phyloP scores from a whole-genome alignment of 2,329 filamentous ascomycete genomes.

The Ceratocystis huliohia region DNA sequence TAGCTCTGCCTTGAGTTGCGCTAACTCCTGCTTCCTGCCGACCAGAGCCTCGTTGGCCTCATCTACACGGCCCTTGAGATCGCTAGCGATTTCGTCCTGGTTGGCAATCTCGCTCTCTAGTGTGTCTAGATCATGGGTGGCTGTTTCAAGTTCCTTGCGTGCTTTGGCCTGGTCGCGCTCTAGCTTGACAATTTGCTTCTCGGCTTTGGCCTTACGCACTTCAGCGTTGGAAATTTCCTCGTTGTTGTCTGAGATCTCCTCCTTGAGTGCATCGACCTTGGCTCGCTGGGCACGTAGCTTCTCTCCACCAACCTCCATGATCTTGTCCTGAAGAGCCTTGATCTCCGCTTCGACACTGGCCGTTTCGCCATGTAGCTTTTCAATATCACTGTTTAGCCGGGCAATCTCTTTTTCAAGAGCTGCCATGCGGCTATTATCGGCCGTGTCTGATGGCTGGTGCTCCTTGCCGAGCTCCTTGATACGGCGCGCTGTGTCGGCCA shows the following conservation, averaged over 20 bases:
- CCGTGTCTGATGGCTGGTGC: constrained; percentile 59
- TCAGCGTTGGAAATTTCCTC: constrained; percentile 80
- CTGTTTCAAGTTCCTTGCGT: constrained; percentile 61
- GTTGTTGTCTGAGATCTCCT: constrained; percentile 65
- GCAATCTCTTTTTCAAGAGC: constrained; percentile 66
- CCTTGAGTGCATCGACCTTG: constrained; percentile 79
- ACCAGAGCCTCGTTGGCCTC: constrained; percentile 69
- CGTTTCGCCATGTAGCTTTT: constrained; percentile 71
- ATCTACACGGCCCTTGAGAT: constrained; percentile 59
- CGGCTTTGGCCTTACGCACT: constrained; percentile 78
- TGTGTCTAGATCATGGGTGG: constrained; percentile 60
- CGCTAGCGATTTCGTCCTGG: constrained; percentile 63
- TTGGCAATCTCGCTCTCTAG: constrained; percentile 66
- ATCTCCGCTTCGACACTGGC: constrained; percentile 86
- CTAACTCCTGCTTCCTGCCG: constrained; percentile 67
- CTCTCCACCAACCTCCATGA: constrained; percentile 95
- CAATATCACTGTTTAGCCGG: constrained; percentile 62
- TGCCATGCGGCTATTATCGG: constrained; percentile 61
- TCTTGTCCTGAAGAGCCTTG: constrained; percentile 83
- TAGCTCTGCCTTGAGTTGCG: constrained; percentile 66
- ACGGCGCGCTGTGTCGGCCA: constrained; percentile 70
- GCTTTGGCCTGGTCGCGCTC: constrained; percentile 72
- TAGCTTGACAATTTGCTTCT: constrained; percentile 81
- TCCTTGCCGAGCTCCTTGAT: constrained; percentile 74
- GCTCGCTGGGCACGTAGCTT: constrained; percentile 80